Evolutionary conservation across 2,329 filamentous ascomycete genomes (phyloP).

Genomic region (Trichoderma gracile): DNA sequence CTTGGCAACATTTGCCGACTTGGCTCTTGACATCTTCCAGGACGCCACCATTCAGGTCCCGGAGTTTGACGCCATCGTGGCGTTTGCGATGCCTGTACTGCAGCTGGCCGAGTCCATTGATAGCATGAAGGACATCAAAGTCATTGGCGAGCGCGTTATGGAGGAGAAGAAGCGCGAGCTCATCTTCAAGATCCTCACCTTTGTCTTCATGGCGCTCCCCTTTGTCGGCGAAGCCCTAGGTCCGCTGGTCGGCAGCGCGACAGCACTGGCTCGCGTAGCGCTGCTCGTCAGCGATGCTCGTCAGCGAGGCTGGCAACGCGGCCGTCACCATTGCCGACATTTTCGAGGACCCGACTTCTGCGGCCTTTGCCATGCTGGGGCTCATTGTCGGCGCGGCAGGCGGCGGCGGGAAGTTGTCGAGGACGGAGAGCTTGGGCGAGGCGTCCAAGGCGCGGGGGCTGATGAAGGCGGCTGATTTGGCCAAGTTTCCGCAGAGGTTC

Average conservation of each 20-base stretch:
- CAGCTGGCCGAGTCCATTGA: slow-evolving; percentile 33
- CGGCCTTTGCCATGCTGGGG: slow-evolving; percentile 34
- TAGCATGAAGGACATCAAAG: slow-evolving; percentile 33
- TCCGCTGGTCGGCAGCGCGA: not conserved
- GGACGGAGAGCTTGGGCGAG: not conserved
- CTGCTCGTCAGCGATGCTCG: slow-evolving; percentile 24
- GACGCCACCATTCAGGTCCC: not conserved
- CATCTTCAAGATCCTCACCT: slow-evolving; percentile 43
- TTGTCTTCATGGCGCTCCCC: slow-evolving; percentile 51
- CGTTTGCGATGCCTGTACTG: slow-evolving; percentile 29
- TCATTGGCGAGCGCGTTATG: slow-evolving; percentile 31
- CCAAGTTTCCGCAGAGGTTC: slow-evolving; percentile 8
- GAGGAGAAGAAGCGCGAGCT: slow-evolving; percentile 31
- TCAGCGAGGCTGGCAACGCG: slow-evolving; percentile 29
- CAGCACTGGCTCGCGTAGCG: not conserved
- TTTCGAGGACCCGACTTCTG: slow-evolving; percentile 31
- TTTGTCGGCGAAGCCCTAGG: slow-evolving; percentile 46
- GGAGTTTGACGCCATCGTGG: not conserved
- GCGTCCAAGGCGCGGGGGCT: slow-evolving; percentile 1
- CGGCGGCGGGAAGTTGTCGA: slow-evolving; percentile 13
- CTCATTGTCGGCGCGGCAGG: slow-evolving; percentile 27
- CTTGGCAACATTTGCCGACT: not conserved
- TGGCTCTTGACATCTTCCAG: not conserved
- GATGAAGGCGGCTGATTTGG: slow-evolving; percentile 3
- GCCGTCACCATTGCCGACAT: slow-evolving; percentile 32